phyloP scores from a whole-genome alignment of 2,329 filamentous ascomycete genomes.

The Neoarthrinium moseri region DNA sequence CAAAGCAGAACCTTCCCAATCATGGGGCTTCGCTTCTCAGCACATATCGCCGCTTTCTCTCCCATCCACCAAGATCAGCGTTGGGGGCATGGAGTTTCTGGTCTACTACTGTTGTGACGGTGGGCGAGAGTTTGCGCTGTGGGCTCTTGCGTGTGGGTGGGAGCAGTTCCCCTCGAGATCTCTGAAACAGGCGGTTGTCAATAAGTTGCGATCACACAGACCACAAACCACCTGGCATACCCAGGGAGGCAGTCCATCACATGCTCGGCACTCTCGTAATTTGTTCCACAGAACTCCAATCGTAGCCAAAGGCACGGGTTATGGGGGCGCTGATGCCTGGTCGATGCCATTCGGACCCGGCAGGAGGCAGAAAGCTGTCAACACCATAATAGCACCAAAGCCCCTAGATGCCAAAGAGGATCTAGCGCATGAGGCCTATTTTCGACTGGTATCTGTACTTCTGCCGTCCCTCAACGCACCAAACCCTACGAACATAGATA shows the following conservation, averaged over 20 bases:
- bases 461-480: constrained; percentile 13
- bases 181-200: background rate
- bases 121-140: constrained; percentile 3
- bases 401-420: background rate
- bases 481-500: constrained; percentile 9
- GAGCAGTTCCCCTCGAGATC: background rate
- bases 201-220: background rate
- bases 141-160: constrained; percentile 3
- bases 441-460: constrained; percentile 15
- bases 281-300: background rate
- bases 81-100: background rate
- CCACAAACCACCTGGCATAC: background rate
- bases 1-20: background rate
- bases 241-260: too few relatives aligned
- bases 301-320: constrained; percentile 1
- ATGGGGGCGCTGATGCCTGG: background rate
- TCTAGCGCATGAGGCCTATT: constrained; percentile 13
- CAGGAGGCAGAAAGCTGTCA: background rate
- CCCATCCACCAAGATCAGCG: background rate
- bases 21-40: background rate
- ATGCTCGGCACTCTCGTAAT: background rate
- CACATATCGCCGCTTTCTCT: background rate
- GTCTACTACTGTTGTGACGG: constrained; percentile 6
- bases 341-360: background rate
- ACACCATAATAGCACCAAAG: background rate